Evolutionary conservation across 2,329 filamentous ascomycete genomes (phyloP), one percentile per base, ranked within the genome.

Genomic region (Calonectria pauciramosa): DNA sequence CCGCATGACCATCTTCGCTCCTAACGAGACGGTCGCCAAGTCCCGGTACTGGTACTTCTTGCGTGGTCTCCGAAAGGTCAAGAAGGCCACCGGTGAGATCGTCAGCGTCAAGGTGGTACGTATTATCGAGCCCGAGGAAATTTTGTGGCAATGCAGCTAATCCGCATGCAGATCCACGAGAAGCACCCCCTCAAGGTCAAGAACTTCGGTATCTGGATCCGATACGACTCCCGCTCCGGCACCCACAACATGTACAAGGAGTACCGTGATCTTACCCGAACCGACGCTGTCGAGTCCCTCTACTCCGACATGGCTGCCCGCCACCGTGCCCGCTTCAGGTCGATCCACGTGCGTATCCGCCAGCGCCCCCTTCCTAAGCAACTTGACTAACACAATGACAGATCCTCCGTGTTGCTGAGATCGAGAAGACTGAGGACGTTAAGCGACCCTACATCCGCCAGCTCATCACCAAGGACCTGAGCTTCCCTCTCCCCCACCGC

Each of bases 231-330:
- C 79, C 96, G 97, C 89, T 99, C 97, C 85, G 97, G 97, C 85
- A 99, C 97, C 85, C 97, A 99, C 96, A 99, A 99, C 94, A 99
- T 99, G 97, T 99, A 99, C 95, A 99, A 99, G 94, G 97, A 99
- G 94, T 99, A 98, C 94, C 95, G 97, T 88, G 97, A 99, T 93
- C 95, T 99, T 93, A 96, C 95, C 87, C 93, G 97, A 89, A 95
- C 94, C 86, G 96, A 97, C 83, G 97, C 97, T 82, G 96, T 99
- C 85, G 95, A 99, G 90, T 90, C 96, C 83, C 93, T 99, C 87
- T 99, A 99, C 94, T 95, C 97, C 90, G 97, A 99, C 91, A 99
- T 99, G 97, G 96, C 97, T 83, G 96, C 97, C 88, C 95, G 97
- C 88, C 97, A 99, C 93, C 96, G 85, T 83, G 94, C 97, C 86